These are phyloP conservation scores for Sclerotinia sclerotiorum DNA, from an alignment of 2,329 filamentous ascomycete species.

Conservation along the genomic window DNA sequence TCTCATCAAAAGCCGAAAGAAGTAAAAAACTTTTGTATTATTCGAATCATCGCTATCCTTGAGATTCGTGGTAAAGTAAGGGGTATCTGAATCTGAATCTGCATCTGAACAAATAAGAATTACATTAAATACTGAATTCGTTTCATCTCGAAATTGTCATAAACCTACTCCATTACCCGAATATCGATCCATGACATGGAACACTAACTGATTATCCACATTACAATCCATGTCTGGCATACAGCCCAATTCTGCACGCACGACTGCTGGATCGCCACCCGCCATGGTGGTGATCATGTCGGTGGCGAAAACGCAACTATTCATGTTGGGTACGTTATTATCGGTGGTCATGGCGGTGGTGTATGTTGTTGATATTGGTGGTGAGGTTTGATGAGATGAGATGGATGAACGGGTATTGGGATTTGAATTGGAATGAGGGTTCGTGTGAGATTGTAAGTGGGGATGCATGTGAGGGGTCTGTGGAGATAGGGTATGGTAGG, in stretches of 20 bases:
- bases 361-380: constrained; percentile 20
- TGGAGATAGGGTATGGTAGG: constrained; percentile 10
- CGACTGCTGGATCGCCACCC: constrained; percentile 40
- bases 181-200: constrained; percentile 49
- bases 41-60: not conserved
- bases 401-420: not conserved
- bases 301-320: constrained; percentile 44
- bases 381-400: constrained; percentile 26
- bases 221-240: constrained; percentile 43
- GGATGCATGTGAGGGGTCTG: constrained; percentile 15
- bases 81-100: not conserved
- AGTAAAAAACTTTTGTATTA: constrained; percentile 1
- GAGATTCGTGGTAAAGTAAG: constrained; percentile 1
- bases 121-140: constrained; percentile 2
- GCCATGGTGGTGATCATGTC: constrained; percentile 48
- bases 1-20: not conserved
- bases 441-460: constrained; percentile 6
- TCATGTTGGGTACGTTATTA: constrained; percentile 29
- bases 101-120: not conserved
- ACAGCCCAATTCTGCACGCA: constrained; percentile 46
- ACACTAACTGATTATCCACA: constrained; percentile 46
- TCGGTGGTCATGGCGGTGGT: not conserved
- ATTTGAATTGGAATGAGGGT: not conserved
- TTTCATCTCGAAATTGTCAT: constrained; percentile 25
- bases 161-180: constrained; percentile 32